phyloP scores from a whole-genome alignment of 2,329 filamentous ascomycete genomes.

The Calonectria ilicicola region DNA sequence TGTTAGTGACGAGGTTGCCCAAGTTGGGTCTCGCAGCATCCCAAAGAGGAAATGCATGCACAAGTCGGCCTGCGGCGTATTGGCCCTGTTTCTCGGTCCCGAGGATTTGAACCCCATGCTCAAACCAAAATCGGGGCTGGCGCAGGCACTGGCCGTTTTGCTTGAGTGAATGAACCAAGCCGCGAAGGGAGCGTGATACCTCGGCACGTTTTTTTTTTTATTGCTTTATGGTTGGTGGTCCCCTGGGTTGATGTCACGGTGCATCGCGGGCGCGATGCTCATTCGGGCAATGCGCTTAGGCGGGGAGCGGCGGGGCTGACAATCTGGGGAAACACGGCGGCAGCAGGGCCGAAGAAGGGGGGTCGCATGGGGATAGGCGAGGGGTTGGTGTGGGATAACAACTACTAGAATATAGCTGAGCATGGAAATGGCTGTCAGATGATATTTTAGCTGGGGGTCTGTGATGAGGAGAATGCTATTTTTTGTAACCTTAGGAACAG shows the following conservation, averaged over 20 bases:
- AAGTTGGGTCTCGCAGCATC: not conserved
- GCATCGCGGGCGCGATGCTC: not conserved
- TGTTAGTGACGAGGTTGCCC: not conserved
- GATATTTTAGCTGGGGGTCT: not conserved
- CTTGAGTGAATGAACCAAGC: not conserved
- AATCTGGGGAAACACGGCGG: conserved; percentile 29
- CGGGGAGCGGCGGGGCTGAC: not conserved
- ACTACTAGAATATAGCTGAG: not conserved
- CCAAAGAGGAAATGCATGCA: not conserved
- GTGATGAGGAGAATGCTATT: not conserved
- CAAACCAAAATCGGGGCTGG: not conserved
- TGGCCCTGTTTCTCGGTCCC: not conserved
- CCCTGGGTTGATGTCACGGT: not conserved
- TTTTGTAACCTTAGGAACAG: not conserved
- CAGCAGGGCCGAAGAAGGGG: not conserved
- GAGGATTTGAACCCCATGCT: not conserved
- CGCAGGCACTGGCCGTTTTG: not conserved
- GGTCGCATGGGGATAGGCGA: not conserved
- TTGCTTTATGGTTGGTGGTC: not conserved
- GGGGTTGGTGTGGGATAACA: not conserved
- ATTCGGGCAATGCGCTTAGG: conserved; percentile 20
- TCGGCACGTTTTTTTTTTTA: not conserved
- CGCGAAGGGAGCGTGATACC: not conserved
- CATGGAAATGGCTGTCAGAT: conserved; percentile 15
- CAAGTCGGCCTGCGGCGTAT: not conserved